phyloP scores from a whole-genome alignment of 352 stramenopile genomes.

The Peronospora farinosa region DNA sequence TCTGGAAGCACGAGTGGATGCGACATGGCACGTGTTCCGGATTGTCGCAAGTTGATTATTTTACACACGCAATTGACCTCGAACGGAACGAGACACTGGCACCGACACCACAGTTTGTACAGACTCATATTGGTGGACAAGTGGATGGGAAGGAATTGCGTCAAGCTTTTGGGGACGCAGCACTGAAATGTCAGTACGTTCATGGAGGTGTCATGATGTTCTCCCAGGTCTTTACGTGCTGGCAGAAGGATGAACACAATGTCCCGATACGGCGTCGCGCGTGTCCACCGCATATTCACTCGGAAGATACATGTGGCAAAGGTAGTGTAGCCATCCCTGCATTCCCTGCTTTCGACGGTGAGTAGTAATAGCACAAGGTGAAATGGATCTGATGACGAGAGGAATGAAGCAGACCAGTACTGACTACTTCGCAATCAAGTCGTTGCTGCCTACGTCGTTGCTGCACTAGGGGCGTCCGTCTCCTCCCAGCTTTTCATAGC shows the following conservation, averaged over 20 bases:
- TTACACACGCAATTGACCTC: conserved; percentile 72
- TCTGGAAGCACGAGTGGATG: conserved; percentile 92
- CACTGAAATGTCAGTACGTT: conserved; percentile 29
- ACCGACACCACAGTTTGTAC: conserved; percentile 53
- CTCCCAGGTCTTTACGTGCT: conserved; percentile 80
- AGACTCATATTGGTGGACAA: conserved; percentile 47
- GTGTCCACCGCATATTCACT: conserved; percentile 57
- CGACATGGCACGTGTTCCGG: conserved; percentile 91
- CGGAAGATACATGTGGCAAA: conserved; percentile 64
- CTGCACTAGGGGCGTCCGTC: too few species aligned
- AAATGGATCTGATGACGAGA: neutral
- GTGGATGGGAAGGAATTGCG: conserved; percentile 46
- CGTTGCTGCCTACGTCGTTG: neutral
- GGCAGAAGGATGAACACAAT: conserved; percentile 55
- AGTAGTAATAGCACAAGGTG: conserved; percentile 9
- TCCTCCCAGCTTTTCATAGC: neutral
- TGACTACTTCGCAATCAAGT: conserved; percentile 30
- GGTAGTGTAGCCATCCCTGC: conserved; percentile 45
- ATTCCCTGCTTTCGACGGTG: conserved; percentile 26
- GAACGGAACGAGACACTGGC: conserved; percentile 62
- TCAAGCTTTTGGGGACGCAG: conserved; percentile 33
- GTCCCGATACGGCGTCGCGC: conserved; percentile 40
- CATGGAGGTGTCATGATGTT: conserved; percentile 29
- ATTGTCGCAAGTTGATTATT: conserved; percentile 81
- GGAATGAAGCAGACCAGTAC: neutral